Evolutionary conservation across 352 stramenopile genomes (phyloP), one percentile per base, ranked within the genome.

Genomic region (Paralagenidium karlingii): DNA sequence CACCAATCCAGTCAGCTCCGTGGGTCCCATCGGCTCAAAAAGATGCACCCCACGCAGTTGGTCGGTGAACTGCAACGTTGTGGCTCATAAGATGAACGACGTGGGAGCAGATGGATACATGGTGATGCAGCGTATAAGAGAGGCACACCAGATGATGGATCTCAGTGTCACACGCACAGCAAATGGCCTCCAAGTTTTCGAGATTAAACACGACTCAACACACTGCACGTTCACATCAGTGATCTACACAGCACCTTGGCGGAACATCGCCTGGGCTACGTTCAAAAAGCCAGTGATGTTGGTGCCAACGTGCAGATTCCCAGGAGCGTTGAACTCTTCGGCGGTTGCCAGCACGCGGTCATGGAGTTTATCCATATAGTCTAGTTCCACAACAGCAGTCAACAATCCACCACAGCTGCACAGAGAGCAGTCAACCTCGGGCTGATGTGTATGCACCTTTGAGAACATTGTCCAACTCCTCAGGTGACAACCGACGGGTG

Each of bases 221-320:
- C n/a, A n/a, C n/a, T n/a, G n/a, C n/a, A n/a, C 12, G 15, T 47
- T 38, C 19, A 42, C 21, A 15, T 41, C 25, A 16, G 24, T 32
- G 16, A 30, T 24, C 76, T 94, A 99, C 37, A 98, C 92, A 15
- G 90, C 89, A 36, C 95, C 95, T 69, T 98, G 94, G 48, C 74
- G 65, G 56, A 98, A 87, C 93, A 99, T 98, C 50, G 87, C 86
- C 53, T 97, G 85, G 8, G 93, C 95, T 28, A 99, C 92, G 34
- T 86, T 86, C 46, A 98, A 79, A 57, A 99, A 99, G 59, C 91
- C 94, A 27, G 81, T 76, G 66, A 99, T 98, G 63, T 96, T 98
- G 20, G 86, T 75, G 38, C 94, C 95, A n/a, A 68, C 60, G 61
- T 90, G 71, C 30, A 88, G 68, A 47, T 92, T 70, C 19, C 78